These are phyloP conservation scores for Lasiosphaeria ovina DNA, from an alignment of 495 filamentous ascomycete species.

Conservation along the genomic window DNA sequence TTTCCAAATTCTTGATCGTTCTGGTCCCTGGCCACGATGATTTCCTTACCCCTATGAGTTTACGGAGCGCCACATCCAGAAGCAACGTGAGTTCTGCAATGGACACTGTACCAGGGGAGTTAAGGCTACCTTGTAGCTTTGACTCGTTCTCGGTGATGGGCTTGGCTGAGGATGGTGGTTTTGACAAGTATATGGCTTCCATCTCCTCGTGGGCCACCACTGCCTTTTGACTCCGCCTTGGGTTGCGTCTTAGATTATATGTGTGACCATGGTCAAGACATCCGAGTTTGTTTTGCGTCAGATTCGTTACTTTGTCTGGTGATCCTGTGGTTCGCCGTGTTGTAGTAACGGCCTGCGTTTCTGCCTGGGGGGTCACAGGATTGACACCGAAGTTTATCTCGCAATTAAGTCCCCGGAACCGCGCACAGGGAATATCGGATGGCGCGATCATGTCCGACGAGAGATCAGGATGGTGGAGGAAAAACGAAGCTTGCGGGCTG, in stretches of 20 bases:
- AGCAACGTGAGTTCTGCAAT: conserved; percentile 27
- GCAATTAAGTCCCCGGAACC: conserved; percentile 34
- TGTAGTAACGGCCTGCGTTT: neutral
- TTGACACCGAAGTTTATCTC: conserved; percentile 14
- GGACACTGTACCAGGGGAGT: neutral
- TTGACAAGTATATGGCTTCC: neutral
- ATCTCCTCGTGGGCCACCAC: conserved; percentile 3
- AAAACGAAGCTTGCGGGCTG: conserved; percentile 16
- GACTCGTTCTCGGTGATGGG: too few relatives aligned
- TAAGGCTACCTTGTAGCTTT: too few relatives aligned
- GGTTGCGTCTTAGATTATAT: conserved; percentile 13
- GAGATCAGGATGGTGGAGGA: conserved; percentile 30
- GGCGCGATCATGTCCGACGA: conserved; percentile 25
- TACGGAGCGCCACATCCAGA: conserved; percentile 35
- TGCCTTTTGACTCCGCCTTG: conserved; percentile 14
- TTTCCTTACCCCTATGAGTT: conserved; percentile 33
- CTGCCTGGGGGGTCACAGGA: neutral
- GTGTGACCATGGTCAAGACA: neutral
- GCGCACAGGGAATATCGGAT: conserved; percentile 26
- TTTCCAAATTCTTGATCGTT: conserved; percentile 12
- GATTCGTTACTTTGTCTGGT: neutral
- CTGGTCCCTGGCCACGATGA: conserved; percentile 21
- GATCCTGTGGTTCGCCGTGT: neutral
- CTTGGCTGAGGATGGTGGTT: too few relatives aligned
- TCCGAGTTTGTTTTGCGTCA: neutral